Base-by-base conservation (phyloP, 192 early-diverging fungal genomes). In the Dissophora globulifera region DNA sequence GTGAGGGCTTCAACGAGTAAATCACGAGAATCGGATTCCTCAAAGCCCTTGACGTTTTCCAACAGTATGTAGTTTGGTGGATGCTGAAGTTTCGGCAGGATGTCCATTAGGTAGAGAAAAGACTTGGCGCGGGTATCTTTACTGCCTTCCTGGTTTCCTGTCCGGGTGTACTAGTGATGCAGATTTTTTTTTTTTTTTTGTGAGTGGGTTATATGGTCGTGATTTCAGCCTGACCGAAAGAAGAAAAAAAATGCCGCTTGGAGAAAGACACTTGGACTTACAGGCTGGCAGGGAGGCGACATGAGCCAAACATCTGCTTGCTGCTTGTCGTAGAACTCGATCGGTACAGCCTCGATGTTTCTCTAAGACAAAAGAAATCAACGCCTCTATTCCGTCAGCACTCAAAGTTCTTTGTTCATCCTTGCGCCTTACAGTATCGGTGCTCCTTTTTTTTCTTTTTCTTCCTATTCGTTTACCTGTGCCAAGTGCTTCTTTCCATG, bases 21-120 rank as follows among this genome's bases (percentile, higher is more conserved):
- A 68, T 62, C 50, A 2, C 69, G 57, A 25, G 58, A 65, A 13
- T 65, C 71, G 5, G 64, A 78, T 78, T 84, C 84, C 56, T 94
- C 93, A 55, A 94, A 93, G 2, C 92, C 92, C 42, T 90, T 89
- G 30, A 94, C 93, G 78, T 94, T 93, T 69, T 94, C 93, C 22
- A 94, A 78, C 20, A 94, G 71, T 47, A 94, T 66, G 30, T 87
- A 90, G 25, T 64, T 83, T 1, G 92, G 93, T 32, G 76, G 78
- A 32, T 82, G 54, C 5, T 75, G 47, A 50, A 93, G 82, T 40
- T 82, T 82, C 15, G 66, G 81, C 8, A 94, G 62, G 15, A 92
- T 79, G 26, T 89, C 79, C 64, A 93, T 82, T 11, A 94, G 60
- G 38, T 90, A 88, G 11, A 94, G 80, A 61, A 93, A 93, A 42